phyloP scores from a whole-genome alignment of 768 basidiomycete species.

The Termitomyces sp. region DNA sequence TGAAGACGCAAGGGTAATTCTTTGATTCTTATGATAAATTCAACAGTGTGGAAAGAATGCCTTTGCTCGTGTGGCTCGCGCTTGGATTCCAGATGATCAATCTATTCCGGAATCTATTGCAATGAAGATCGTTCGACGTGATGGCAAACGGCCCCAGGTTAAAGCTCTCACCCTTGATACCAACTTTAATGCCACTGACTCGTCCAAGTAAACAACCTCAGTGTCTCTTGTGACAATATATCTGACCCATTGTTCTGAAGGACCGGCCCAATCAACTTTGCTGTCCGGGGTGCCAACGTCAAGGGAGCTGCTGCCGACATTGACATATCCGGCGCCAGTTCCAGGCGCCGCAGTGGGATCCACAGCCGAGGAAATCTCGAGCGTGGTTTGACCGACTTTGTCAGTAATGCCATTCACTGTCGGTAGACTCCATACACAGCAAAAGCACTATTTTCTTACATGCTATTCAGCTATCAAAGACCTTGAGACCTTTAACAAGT shows the following conservation, averaged over 20 bases:
- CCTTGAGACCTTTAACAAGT: conserved; percentile 26
- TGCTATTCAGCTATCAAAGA: conserved; percentile 11
- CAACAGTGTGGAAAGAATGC: conserved; percentile 33
- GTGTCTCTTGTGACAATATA: background rate
- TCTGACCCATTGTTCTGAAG: conserved; percentile 1
- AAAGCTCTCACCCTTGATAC: conserved; percentile 35
- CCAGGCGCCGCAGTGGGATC: conserved; percentile 20
- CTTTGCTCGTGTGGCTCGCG: conserved; percentile 34
- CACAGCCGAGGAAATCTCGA: background rate
- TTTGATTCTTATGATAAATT: background rate
- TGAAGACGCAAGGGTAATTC: background rate
- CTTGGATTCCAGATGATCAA: conserved; percentile 38
- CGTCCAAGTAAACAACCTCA: conserved; percentile 14
- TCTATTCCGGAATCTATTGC: conserved; percentile 28
- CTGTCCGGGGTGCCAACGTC: conserved; percentile 24
- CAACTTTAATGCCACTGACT: conserved; percentile 26
- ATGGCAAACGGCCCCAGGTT: conserved; percentile 28
- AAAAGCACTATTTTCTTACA: background rate
- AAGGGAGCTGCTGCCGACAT: conserved; percentile 24
- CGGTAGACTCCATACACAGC: background rate
- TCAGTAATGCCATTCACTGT: conserved; percentile 23
- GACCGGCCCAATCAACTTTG: conserved; percentile 25
- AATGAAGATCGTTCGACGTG: conserved; percentile 23
- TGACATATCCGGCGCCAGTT: conserved; percentile 18
- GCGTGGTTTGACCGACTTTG: conserved; percentile 22